These are phyloP conservation scores for Casuarina glauca DNA, from an alignment of 306 rosid species.

Conservation along the genomic window DNA sequence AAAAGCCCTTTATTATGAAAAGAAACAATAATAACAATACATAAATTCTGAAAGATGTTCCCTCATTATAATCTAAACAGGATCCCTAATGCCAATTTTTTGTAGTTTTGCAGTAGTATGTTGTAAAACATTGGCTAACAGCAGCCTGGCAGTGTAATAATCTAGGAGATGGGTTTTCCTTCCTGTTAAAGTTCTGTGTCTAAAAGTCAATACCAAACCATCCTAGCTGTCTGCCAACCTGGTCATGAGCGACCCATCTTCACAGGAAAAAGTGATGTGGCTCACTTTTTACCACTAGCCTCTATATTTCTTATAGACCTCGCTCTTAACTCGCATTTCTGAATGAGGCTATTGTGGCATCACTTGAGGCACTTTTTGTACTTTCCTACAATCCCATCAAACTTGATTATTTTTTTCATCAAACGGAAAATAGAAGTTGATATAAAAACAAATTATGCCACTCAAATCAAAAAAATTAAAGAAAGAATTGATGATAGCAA, in stretches of 20 bases:
- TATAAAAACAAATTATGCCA: no score
- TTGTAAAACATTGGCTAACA: neutral
- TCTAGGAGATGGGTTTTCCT: neutral
- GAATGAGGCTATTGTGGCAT: neutral
- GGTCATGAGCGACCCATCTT: neutral
- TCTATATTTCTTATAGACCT: neutral
- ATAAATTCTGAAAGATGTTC: neutral
- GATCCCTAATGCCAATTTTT: neutral
- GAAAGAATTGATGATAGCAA: no score
- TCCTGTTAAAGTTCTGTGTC: neutral
- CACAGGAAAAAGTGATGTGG: no score
- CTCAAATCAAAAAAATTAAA: no score
- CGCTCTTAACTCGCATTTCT: neutral
- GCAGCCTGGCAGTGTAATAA: neutral
- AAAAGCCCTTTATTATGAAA: neutral
- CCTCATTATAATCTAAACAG: neutral
- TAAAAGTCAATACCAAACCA: neutral
- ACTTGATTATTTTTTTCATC: neutral
- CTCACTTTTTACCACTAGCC: neutral
- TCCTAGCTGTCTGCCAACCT: neutral
- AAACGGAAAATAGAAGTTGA: no score
- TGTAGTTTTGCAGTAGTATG: neutral
- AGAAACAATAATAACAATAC: neutral
- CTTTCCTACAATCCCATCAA: constrained; percentile 5
- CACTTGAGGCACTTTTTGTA: neutral